Evolutionary conservation across 805 yeast species (phyloP), one percentile per base, ranked within the genome.

Genomic region (Torulaspora quercuum): DNA sequence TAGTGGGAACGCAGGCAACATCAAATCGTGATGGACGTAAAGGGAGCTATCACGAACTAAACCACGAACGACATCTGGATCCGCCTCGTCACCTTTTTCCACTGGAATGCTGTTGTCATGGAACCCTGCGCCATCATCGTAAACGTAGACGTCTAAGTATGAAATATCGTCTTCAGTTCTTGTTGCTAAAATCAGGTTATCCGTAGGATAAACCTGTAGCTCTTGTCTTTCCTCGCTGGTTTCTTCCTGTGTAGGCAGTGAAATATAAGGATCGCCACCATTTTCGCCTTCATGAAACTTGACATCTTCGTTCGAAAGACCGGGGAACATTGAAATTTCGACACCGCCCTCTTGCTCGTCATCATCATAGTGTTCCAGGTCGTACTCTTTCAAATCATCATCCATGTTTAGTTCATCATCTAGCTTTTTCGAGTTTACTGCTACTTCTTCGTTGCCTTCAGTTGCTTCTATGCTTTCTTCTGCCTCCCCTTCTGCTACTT

Each of bases 121-220:
- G 33, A 84, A 86, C 25, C 89, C 90, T 14, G 90, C 89, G 56
- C 89, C 88, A 56, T 89, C 95, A 57, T 92, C 97, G 59, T 89
- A 92, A 15, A 92, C 84, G 54, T 90, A 90, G 3, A 90, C 94
- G 54, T 92, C 97, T 55, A 92, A 69, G 56, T 82, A 84, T 5
- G 96, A 87, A 29, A 92, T 72, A 33, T 90, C 97, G 61, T 92
- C 98, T 58, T 92, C 97, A 3, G 98, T 92, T 68, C 95, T 80
- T 1, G 97, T 81, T 6, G 95, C 88, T 48, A 92, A 72, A 19
- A 92, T 74, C 67, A 92, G 65, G 58, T 87, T 92, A 62, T 92
- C 98, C 1, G 92, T 80, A 30, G 95, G 90, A 52, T 82, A 80
- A 25, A 92, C 78, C 57, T 85, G 95, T 52, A 80, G 68, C 59